These are phyloP conservation scores for Galerina sulciceps DNA, from an alignment of 768 basidiomycete genomes.

Conservation along the genomic window DNA sequence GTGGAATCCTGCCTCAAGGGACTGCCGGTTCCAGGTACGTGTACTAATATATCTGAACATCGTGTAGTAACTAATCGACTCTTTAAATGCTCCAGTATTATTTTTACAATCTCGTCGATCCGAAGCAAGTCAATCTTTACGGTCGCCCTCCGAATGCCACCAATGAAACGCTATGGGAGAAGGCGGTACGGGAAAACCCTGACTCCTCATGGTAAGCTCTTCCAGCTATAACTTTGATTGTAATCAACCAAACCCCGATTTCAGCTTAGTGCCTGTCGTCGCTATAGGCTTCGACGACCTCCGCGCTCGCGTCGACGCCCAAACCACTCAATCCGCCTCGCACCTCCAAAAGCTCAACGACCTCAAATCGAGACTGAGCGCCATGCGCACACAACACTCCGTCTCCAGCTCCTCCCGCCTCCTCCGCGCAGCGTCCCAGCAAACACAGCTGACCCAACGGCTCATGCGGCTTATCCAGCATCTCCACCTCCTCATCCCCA, in stretches of 20 bases:
- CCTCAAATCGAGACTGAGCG: conserved; percentile 64
- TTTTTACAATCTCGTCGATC: conserved; percentile 86
- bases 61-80: background rate
- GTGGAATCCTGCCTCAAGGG: conserved; percentile 71
- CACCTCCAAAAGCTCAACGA: conserved; percentile 78
- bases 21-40: conserved; percentile 82
- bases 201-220: conserved; percentile 71
- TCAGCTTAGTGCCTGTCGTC: conserved; percentile 77
- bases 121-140: conserved; percentile 64
- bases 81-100: conserved; percentile 52
- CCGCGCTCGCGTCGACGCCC: conserved; percentile 77
- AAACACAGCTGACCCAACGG: conserved; percentile 74
- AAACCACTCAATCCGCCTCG: conserved; percentile 63
- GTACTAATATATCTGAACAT: background rate
- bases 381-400: conserved; percentile 64
- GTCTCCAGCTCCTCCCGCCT: conserved; percentile 72
- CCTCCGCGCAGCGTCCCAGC: conserved; percentile 60
- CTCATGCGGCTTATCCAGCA: conserved; percentile 74
- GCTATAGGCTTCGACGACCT: conserved; percentile 85
- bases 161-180: conserved; percentile 77
- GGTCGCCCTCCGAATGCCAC: conserved; percentile 73
- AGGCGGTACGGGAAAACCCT: conserved; percentile 80
- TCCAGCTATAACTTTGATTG: background rate
- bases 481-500: conserved; percentile 78
- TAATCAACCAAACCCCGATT: background rate